Conservation (phyloP, 2,329 filamentous ascomycete species). For the Fusarium newnesense region DNA sequence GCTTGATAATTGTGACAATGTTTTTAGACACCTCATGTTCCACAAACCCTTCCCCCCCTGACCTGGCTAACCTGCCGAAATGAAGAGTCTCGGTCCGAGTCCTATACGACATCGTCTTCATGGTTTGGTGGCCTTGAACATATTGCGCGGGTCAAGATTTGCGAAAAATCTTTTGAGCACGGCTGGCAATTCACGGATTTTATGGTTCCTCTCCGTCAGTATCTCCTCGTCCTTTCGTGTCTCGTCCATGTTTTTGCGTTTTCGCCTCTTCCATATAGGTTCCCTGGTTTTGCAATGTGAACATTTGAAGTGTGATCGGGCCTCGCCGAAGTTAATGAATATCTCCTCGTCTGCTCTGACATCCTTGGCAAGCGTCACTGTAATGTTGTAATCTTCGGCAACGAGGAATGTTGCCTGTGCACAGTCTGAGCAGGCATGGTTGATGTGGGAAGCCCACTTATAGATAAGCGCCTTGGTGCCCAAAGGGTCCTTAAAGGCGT, state of each 20-base stretch:
- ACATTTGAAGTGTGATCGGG: slow-evolving; percentile 44
- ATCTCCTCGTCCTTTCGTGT: background rate
- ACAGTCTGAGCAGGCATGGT: slow-evolving; percentile 48
- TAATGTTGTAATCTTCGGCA: slow-evolving; percentile 29
- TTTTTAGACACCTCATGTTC: background rate
- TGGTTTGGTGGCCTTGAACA: background rate
- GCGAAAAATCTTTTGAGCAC: background rate
- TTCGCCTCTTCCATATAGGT: background rate
- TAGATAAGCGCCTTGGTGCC: slow-evolving; percentile 31
- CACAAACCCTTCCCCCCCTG: background rate
- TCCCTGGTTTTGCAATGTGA: slow-evolving; percentile 14
- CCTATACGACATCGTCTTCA: background rate
- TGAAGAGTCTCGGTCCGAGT: background rate
- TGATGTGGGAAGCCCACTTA: slow-evolving; percentile 42
- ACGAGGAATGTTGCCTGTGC: slow-evolving; percentile 40
- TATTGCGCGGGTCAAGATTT: background rate
- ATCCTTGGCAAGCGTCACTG: slow-evolving; percentile 14
- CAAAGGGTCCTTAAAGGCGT: slow-evolving; percentile 37
- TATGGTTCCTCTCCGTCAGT: too few species aligned
- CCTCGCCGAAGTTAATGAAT: slow-evolving; percentile 50
- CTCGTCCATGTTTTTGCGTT: background rate
- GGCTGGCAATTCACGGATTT: background rate
- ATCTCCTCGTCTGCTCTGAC: slow-evolving; percentile 48
- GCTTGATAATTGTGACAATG: slow-evolving; percentile 10
- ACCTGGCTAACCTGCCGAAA: background rate